Evolutionary conservation across 768 basidiomycete species (phyloP).

Genomic region (Boletus edulis): DNA sequence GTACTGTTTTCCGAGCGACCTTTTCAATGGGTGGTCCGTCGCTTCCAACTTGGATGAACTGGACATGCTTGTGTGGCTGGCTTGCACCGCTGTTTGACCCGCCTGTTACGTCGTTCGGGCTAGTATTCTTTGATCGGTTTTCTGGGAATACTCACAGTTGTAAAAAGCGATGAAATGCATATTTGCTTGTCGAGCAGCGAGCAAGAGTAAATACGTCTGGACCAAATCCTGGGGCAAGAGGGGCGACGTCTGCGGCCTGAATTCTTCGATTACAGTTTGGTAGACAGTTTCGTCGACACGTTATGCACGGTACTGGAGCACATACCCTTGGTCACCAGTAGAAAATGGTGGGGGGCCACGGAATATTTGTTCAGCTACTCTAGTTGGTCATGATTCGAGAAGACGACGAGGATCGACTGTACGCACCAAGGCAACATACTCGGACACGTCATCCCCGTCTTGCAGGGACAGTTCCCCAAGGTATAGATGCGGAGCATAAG

Average conservation of each 20-base stretch:
- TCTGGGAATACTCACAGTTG: slow-evolving; percentile 58
- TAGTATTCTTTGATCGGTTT: not conserved
- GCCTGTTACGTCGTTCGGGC: slow-evolving; percentile 40
- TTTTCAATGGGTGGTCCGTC: slow-evolving; percentile 77
- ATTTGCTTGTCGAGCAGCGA: slow-evolving; percentile 61
- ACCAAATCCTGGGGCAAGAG: slow-evolving; percentile 77
- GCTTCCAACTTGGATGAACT: slow-evolving; percentile 67
- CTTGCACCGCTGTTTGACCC: slow-evolving; percentile 82
- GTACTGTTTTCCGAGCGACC: slow-evolving; percentile 52
- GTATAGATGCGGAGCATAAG: slow-evolving; percentile 73
- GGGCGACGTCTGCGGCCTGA: slow-evolving; percentile 74
- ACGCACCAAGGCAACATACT: slow-evolving; percentile 70
- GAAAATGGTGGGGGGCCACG: slow-evolving; percentile 79
- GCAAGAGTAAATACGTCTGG: slow-evolving; percentile 69
- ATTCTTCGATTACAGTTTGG: slow-evolving; percentile 45
- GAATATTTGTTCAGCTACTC: slow-evolving; percentile 82
- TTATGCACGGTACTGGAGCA: not conserved
- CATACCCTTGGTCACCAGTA: slow-evolving; percentile 83
- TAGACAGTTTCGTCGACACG: not conserved
- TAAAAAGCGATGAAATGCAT: slow-evolving; percentile 79
- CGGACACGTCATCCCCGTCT: slow-evolving; percentile 50
- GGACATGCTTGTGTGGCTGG: slow-evolving; percentile 90
- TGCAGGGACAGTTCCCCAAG: slow-evolving; percentile 62
- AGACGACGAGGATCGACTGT: not conserved
- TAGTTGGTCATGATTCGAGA: slow-evolving; percentile 1